Evolutionary conservation across 2,329 filamentous ascomycete species (phyloP), one percentile per base, ranked within the genome.

Genomic region (Beauveria pseudobassiana): DNA sequence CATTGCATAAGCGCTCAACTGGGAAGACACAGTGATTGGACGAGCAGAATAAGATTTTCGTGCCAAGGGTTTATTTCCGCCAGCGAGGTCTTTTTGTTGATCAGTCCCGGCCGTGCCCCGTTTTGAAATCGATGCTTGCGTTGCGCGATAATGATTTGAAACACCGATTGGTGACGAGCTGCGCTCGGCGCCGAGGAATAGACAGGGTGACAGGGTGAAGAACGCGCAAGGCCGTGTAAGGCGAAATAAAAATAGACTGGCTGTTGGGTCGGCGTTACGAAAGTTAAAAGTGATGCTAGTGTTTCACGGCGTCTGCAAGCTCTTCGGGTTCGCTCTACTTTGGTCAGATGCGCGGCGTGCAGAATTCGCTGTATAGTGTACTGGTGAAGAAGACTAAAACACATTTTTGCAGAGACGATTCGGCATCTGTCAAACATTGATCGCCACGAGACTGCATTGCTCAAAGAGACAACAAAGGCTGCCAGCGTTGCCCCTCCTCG

Each of bases 221-320:
- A 8, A 24, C 10, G 28, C 24, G 14, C 14, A 12, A 34, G 24
- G 20, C 5, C 46, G 8, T 30, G 12, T 16, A 22, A 7, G 6
- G 9, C 28, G 8, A 16, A 12, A 34, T 9, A 20, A 51, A n/a
- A 51, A 24, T 20, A 18, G 24, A 51, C n/a, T 2, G 30, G 14
- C 30, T 34, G 34, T 18, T 59, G 3, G 3, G 22, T 26, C 22
- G 18, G 56, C 18, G 34, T 30, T 7, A 28, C 3, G 22, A 58
- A 50, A 50, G 55, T 58, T 24, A 16, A 59, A 59, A 52, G 18
- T 59, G 57, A 51, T 59, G 57, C 57, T 59, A 59, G 48, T 59
- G 57, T 59, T 59, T 59, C 57, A 59, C 34, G 40, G 45, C 43
- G 26, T 20, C 24, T 34, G 6, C 16, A n/a, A 38, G 18, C 24